Percentiles rank a stretch among this genome's conserved stretches.
These are phyloP conservation scores for Candida anutae DNA, from an alignment of 1,139 yeast genomes.

Conservation along the genomic window DNA sequence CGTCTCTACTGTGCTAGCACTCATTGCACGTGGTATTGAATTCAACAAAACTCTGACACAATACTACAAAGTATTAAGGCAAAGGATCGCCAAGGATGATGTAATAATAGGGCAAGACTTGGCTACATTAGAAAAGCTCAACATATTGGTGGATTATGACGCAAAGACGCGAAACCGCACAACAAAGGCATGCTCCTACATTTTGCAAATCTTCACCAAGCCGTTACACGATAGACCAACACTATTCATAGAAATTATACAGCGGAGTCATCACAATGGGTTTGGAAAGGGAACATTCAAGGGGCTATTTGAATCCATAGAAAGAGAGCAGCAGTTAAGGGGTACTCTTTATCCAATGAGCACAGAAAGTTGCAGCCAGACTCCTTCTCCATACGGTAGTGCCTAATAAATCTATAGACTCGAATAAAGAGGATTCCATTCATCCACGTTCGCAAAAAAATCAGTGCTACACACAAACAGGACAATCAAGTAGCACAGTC, in stretches of 20 bases:
- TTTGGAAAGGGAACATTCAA: slow-evolving; percentile 86
- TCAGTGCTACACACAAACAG: no score
- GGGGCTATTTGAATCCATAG: slow-evolving; percentile 73
- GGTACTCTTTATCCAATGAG: slow-evolving; percentile 30
- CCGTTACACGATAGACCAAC: slow-evolving; percentile 78
- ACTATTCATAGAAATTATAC: slow-evolving; percentile 71
- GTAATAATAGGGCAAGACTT: slow-evolving; percentile 41
- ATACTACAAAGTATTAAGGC: slow-evolving; percentile 47
- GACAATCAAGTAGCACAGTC: no score
- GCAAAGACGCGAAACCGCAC: slow-evolving; percentile 26
- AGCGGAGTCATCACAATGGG: slow-evolving; percentile 71
- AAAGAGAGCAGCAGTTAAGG: slow-evolving; percentile 47
- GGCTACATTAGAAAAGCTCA: slow-evolving; percentile 31
- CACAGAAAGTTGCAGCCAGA: background rate
- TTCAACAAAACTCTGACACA: slow-evolving; percentile 51
- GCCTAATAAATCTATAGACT: background rate
- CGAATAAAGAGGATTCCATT: no score
- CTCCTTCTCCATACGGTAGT: background rate
- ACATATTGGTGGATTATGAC: slow-evolving; percentile 70
- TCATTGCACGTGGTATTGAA: slow-evolving; percentile 57
- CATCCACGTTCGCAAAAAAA: no score
- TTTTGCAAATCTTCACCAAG: slow-evolving; percentile 70
- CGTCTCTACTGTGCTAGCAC: slow-evolving; percentile 42
- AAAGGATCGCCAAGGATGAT: slow-evolving; percentile 30
- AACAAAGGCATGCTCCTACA: slow-evolving; percentile 44